Conservation (phyloP, 1,139 yeast species). For the Hyphopichia wangnamkhiaoensis region DNA sequence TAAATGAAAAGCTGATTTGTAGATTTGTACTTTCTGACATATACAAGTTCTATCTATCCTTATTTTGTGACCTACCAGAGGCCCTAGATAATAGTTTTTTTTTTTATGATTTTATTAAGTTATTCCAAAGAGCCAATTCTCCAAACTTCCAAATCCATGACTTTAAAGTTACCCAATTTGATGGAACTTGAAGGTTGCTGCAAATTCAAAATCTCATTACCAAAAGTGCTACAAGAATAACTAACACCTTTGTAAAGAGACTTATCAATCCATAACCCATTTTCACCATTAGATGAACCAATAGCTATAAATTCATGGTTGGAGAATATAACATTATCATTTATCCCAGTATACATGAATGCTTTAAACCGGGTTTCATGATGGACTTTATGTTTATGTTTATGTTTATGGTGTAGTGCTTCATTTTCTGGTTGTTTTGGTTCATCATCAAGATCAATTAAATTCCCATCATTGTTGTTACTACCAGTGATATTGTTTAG, state of each 20-base stretch:
- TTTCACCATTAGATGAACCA: slow-evolving; percentile 90
- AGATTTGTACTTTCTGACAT: too few relatives aligned
- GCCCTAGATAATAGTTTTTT: slow-evolving; percentile 3
- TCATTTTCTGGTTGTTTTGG: slow-evolving; percentile 1
- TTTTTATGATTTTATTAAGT: slow-evolving; percentile 1
- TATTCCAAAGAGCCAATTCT: slow-evolving; percentile 50
- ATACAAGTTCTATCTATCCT: too few relatives aligned
- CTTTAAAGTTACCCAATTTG: slow-evolving; percentile 57
- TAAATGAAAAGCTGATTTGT: too few relatives aligned
- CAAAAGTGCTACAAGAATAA: slow-evolving; percentile 79
- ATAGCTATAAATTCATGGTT: slow-evolving; percentile 75
- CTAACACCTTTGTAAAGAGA: slow-evolving; percentile 76
- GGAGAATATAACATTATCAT: slow-evolving; percentile 84
- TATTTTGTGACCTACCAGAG: too few relatives aligned
- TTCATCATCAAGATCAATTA: slow-evolving; percentile 2
- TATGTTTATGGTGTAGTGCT: slow-evolving; percentile 5
- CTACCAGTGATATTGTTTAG: not conserved
- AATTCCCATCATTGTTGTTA: not conserved
- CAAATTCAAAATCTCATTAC: slow-evolving; percentile 73
- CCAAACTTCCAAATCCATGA: slow-evolving; percentile 87
- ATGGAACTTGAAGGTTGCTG: slow-evolving; percentile 36
- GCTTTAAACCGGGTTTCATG: slow-evolving; percentile 59
- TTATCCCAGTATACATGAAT: slow-evolving; percentile 84
- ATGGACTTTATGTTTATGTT: slow-evolving; percentile 9
- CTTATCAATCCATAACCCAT: slow-evolving; percentile 87